A percentile compares a stretch with the other conserved stretches of the same genome.
Conservation (phyloP, 2,329 filamentous ascomycete species). For the Zopfia rhizophila region DNA sequence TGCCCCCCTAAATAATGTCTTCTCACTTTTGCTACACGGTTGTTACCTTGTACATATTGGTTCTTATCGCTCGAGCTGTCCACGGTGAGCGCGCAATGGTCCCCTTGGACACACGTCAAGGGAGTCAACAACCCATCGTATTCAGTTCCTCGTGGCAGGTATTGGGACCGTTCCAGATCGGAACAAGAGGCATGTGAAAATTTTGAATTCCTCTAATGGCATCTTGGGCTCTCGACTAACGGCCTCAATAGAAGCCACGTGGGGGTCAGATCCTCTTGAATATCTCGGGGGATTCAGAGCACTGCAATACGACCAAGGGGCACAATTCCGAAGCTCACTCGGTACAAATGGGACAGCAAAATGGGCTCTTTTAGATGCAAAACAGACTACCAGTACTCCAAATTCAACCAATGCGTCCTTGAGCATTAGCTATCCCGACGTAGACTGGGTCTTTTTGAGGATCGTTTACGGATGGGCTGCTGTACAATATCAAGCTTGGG, state of each 20-base stretch:
- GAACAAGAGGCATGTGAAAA: slow-evolving; percentile 64
- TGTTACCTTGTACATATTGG: slow-evolving; percentile 8
- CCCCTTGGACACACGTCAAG: slow-evolving; percentile 24
- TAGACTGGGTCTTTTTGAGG: slow-evolving; percentile 66
- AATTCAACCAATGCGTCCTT: slow-evolving; percentile 52
- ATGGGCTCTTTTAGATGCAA: slow-evolving; percentile 58
- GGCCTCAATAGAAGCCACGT: slow-evolving; percentile 60
- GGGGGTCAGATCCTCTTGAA: slow-evolving; percentile 69
- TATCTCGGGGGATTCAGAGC: slow-evolving; percentile 62
- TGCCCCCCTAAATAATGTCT: slow-evolving; percentile 10
- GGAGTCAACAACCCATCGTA: slow-evolving; percentile 28
- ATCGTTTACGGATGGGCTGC: slow-evolving; percentile 68
- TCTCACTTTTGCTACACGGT: neutral
- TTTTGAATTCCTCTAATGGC: slow-evolving; percentile 9
- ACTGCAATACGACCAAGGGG: slow-evolving; percentile 55
- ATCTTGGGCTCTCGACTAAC: slow-evolving; percentile 21
- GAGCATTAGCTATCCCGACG: slow-evolving; percentile 58
- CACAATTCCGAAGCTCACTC: slow-evolving; percentile 62
- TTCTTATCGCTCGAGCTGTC: slow-evolving; percentile 28
- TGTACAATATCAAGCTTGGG: slow-evolving; percentile 69
- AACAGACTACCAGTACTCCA: slow-evolving; percentile 33
- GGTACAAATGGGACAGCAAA: slow-evolving; percentile 60
- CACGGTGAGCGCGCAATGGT: slow-evolving; percentile 31
- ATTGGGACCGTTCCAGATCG: slow-evolving; percentile 67
- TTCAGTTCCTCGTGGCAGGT: slow-evolving; percentile 60